A percentile compares a stretch with the other conserved stretches of the same genome.
Conservation (phyloP, 768 basidiomycete species). For the Boletus coccyginus region DNA sequence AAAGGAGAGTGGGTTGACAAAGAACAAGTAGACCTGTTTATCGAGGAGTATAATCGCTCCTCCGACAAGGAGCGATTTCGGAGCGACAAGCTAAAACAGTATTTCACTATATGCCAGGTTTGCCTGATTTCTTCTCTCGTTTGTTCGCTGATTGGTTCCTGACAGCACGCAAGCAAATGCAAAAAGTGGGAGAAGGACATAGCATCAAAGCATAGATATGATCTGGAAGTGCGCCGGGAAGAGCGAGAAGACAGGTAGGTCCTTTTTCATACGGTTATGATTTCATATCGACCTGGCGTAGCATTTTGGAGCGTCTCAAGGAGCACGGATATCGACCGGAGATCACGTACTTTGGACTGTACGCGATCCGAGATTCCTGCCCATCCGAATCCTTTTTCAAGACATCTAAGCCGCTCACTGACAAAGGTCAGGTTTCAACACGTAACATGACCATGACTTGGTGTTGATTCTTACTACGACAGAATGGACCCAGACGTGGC, state of each 20-base stretch:
- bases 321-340: slow-evolving; percentile 6
- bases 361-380: neutral
- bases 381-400: neutral
- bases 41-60: neutral
- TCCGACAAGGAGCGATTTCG: neutral
- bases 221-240: neutral
- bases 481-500: slow-evolving; percentile 4
- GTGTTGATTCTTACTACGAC: neutral
- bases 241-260: neutral
- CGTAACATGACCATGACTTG: neutral
- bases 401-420: slow-evolving; percentile 3
- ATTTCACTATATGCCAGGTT: neutral
- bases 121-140: neutral
- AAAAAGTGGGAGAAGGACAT: neutral
- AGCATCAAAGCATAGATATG: neutral
- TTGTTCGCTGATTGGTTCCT: neutral
- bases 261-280: neutral
- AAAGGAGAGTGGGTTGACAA: neutral
- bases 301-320: slow-evolving; percentile 12
- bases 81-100: neutral
- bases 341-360: neutral
- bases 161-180: neutral
- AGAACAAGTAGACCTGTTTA: neutral
- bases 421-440: neutral
- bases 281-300: neutral